Base-by-base conservation (phyloP, 2,329 filamentous ascomycete genomes). In the Juglanconis sp. region DNA sequence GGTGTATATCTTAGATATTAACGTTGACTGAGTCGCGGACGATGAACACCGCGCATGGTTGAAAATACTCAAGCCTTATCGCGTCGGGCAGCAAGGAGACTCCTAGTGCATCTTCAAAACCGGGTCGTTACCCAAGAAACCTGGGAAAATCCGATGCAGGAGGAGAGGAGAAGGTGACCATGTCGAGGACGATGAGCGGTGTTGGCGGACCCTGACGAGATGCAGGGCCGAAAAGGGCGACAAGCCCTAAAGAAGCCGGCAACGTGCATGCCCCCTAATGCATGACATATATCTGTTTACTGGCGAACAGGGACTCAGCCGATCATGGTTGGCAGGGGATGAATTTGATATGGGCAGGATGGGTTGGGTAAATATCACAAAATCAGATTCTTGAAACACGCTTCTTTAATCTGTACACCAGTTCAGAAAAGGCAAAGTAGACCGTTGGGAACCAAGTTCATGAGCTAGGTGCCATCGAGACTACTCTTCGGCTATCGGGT, bases 181-280 rank as follows among this genome's bases (percentile, higher is more conserved):
- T 48, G 38, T 55, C 53, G 30, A 62, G 38, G 47, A 62, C 57
- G 62, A 57, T 65, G 58, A 61, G 58, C 51, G 34, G 49, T 54
- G 61, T 36, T 55, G 47, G 44, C 51, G 34, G 59, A 56, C 55
- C 48, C 31, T 46, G 44, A 63, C 58, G 50, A 34, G 40, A 53
- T 44, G 38, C 52, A 55, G 64, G 66, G 52, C 65, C 70, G 65
- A 68, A 72, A 71, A 72, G 44, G 53, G 46, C 71, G 70, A 70
- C 67, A 70, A 66, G 69, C 40, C 48, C 61, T 59, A 17, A 46
- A 44, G 42, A 42, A 31, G 48, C 32, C 35, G 44, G 44, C 44
- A 36, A 51, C 51, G 55, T 61, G 59, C 59, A 58, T 38, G 55
- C 36, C 53, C 36, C 53, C 52, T 36, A 46, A 50, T 55, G 51